Conservation (phyloP, 345 rosid species). For the Salix suchowensis region DNA sequence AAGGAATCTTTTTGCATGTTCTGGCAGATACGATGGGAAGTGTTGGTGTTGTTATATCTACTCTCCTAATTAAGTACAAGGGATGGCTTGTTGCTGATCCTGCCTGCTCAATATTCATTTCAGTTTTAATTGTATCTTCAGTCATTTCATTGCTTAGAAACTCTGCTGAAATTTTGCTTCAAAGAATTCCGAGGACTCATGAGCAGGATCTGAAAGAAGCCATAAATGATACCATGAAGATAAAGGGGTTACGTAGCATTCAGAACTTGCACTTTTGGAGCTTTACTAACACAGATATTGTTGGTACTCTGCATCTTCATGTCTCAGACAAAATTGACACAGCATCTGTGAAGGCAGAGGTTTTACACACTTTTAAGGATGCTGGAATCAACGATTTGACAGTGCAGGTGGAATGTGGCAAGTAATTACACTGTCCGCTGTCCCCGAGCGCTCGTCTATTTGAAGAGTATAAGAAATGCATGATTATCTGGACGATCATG, state of each 20-base stretch:
- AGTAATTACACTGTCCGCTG: conserved; percentile 5
- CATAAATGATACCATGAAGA: conserved; percentile 43
- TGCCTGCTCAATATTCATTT: conserved; percentile 89
- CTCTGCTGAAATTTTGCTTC: conserved; percentile 86
- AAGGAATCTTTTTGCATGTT: conserved; percentile 93
- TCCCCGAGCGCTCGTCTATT: no score
- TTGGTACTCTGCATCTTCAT: conserved; percentile 79
- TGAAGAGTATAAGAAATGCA: no score
- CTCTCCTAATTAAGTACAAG: conserved; percentile 88
- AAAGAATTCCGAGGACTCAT: conserved; percentile 75
- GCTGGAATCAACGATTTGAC: conserved; percentile 87
- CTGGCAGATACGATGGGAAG: conserved; percentile 97
- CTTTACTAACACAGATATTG: conserved; percentile 69
- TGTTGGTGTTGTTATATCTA: conserved; percentile 88
- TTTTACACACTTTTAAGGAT: conserved; percentile 53
- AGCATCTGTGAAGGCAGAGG: conserved; percentile 48
- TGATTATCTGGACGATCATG: no score
- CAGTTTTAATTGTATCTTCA: conserved; percentile 73
- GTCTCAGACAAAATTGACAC: conserved; percentile 59
- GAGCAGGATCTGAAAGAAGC: conserved; percentile 56
- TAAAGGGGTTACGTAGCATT: conserved; percentile 56
- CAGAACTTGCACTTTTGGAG: conserved; percentile 86
- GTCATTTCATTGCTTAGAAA: conserved; percentile 88
- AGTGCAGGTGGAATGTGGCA: conserved; percentile 60
- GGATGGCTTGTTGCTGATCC: conserved; percentile 99